Base-by-base conservation (phyloP, 352 stramenopile species). In the Globisporangium alternatum region DNA sequence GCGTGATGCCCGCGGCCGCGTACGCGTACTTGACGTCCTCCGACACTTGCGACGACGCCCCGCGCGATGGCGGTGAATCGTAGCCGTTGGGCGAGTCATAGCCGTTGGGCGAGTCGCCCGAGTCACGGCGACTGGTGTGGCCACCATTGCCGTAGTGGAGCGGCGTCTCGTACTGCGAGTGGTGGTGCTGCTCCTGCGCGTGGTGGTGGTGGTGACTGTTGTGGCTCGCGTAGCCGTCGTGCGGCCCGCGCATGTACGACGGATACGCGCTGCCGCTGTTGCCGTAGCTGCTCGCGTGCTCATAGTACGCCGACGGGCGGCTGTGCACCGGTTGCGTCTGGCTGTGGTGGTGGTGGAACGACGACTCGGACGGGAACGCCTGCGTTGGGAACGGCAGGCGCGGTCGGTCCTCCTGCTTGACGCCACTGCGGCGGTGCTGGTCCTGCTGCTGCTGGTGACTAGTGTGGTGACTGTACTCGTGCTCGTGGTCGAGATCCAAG, bases 321-420 rank as follows among this genome's bases (percentile, higher is more conserved):
- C 53, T 63, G 31, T 72, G 66, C 10, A 67, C 10, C n/a, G 60
- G 48, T 2, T 65, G 56, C 30, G 30, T 15, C 52, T 49, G 62
- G 28, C 67, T 69, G n/a, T 67, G 68, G 21, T 71, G 52, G 33
- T 67, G 67, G 37, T 75, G 58, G 52, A 86, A 86, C 54, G 76
- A 72, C 44, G 77, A 81, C 60, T 88, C 80, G 28, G 76, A 86
- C 35, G 80, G 80, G 64, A 89, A 88, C 1, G 80, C 69, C 28
- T 76, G 72, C 21, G 80, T 89, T 9, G 76, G 80, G 66, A 89
- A 89, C 22, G 80, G 76, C 21, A 90, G 65, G 9, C 77, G 67
- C 15, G 78, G 74, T 0, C 76, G 74, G 3, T 86, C 74, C 41
- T 88, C 75, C 7, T 68, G 64, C 65, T 84, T 80, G 9, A 65